A percentile compares a stretch with the other conserved stretches of the same genome.
Evolutionary conservation across 1,284 basidiomycete genomes (phyloP).

Genomic region (Coriolopsis trogii): DNA sequence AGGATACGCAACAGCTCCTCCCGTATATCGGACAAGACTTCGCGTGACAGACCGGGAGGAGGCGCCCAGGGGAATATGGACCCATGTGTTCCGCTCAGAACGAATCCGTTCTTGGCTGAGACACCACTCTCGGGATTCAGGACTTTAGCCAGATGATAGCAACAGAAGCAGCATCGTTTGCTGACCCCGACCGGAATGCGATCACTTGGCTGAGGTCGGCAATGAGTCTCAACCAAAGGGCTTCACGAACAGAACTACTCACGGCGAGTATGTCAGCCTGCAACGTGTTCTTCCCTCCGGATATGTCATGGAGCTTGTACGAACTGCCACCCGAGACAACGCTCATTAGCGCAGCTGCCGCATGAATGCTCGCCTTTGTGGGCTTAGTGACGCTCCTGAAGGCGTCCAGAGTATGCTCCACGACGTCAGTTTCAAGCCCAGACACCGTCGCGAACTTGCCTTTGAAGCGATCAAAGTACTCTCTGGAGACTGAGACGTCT

Average conservation of each 20-base stretch:
- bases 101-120: background rate
- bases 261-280: background rate
- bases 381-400: too few relatives aligned
- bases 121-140: background rate
- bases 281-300: background rate
- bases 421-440: too few relatives aligned
- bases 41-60: background rate
- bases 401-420: too few relatives aligned
- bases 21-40: background rate
- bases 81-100: background rate
- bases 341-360: background rate
- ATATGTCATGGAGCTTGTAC: too few relatives aligned
- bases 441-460: background rate
- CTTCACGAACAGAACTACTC: background rate
- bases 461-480: background rate
- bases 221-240: background rate
- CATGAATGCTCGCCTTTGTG: background rate
- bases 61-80: background rate
- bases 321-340: too few relatives aligned
- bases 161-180: slow-evolving; percentile 2
- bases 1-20: background rate
- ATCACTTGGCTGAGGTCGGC: background rate
- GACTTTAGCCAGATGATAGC: background rate
- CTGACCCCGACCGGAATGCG: background rate
- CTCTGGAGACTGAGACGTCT: background rate